Evolutionary conservation across 805 yeast species (phyloP), one percentile per base, ranked within the genome.

Genomic region (Nakazawaea ernobii): DNA sequence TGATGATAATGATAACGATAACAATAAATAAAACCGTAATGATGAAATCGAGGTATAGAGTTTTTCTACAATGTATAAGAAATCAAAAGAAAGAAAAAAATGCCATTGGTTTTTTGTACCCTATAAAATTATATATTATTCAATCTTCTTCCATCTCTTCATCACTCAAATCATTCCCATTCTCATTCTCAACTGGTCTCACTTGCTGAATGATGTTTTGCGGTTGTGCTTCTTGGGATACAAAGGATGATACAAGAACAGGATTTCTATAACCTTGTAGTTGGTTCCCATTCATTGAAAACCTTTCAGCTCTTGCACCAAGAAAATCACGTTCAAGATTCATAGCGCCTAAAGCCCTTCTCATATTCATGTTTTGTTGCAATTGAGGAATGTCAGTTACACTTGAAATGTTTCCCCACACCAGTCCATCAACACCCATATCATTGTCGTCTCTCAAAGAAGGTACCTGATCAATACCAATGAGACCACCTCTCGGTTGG

Each of bases 21-120:
- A 51, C n/a, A 50, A 32, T 46, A 35, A 43, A 55, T 68, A 28
- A 30, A 11, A 37, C 4, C n/a, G 8, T 15, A 17, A 9, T 20
- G n/a, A 30, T 45, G 33, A 30, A 30, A 30, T 30, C n/a, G 6
- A 30, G n/a, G n/a, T n/a, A 11, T 11, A 30, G 33, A 3, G n/a
- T 11, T 30, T 20, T 20, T 20, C 24, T n/a, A 20, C 24, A 20
- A 24, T 37, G 13, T 17, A 37, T 37, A 24, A 14, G 24, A 27
- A 27, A 27, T 14, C 8, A 14, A 20, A 8, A 26, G 33, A 29
- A 8, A 13, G 33, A 39, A 27, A 37, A 10, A 20, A 24, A 20
- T 13, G 40, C 15, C 14, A 14, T 11, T 35, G 15, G 8, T 9
- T 14, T 14, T 40, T 30, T 40, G 15, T 8, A 17, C 36, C 35